Percentiles rank a stretch among this genome's conserved stretches.
These are phyloP conservation scores for Claviceps lovelessii DNA, from an alignment of 2,329 filamentous ascomycete species.

Conservation along the genomic window DNA sequence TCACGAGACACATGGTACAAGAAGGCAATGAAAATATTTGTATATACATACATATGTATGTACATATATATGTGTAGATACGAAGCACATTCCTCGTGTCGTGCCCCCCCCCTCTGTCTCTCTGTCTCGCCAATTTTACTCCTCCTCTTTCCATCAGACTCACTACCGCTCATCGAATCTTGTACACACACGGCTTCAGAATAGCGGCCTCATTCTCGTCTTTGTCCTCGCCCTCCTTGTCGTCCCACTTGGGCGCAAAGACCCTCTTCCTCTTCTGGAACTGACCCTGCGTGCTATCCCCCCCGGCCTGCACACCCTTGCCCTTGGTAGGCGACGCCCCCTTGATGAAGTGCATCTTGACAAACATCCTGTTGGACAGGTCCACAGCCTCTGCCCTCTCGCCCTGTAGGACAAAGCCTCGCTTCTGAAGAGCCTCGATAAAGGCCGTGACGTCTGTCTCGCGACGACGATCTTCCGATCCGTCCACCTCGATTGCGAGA, in stretches of 20 bases:
- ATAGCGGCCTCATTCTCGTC: conserved; percentile 50
- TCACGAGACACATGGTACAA: not conserved
- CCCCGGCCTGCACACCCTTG: conserved; percentile 49
- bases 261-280: conserved; percentile 40
- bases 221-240: conserved; percentile 39
- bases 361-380: conserved; percentile 93
- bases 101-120: not conserved
- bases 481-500: conserved; percentile 58
- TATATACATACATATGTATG: too few relatives aligned
- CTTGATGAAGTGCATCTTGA: conserved; percentile 91
- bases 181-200: conserved; percentile 92
- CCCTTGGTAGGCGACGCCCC: conserved; percentile 59
- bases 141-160: not conserved
- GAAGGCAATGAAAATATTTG: not conserved
- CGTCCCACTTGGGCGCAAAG: conserved; percentile 39
- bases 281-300: conserved; percentile 14
- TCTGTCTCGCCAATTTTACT: not conserved
- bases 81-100: not conserved
- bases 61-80: too few relatives aligned
- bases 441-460: conserved; percentile 84
- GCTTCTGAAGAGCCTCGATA: conserved; percentile 62
- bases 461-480: conserved; percentile 43
- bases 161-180: conserved; percentile 47
- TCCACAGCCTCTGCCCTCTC: conserved; percentile 51
- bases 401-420: conserved; percentile 73